Percentiles rank a stretch among this genome's conserved stretches.
Conservation (phyloP, 768 basidiomycete genomes). For the Dioszegia crocea region DNA sequence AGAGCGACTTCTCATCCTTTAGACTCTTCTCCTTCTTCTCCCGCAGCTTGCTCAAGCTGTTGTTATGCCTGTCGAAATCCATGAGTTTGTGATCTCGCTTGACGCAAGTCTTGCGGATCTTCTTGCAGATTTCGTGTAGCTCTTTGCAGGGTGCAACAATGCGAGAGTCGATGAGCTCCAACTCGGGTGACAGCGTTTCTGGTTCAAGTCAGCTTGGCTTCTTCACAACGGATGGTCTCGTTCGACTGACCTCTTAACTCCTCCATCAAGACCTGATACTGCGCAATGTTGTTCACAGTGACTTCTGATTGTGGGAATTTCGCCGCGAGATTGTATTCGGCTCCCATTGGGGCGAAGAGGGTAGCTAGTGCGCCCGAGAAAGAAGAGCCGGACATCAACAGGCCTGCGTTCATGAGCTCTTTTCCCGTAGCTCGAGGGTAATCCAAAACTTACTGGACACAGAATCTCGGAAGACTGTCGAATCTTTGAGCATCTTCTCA, state of each 20-base stretch:
- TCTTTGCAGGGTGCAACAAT: slow-evolving; percentile 84
- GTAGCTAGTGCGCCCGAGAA: slow-evolving; percentile 51
- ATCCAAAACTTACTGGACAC: slow-evolving; percentile 60
- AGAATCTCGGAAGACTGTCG: slow-evolving; percentile 77
- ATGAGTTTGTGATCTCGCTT: slow-evolving; percentile 97
- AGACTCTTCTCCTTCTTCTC: slow-evolving; percentile 98
- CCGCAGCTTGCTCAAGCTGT: slow-evolving; percentile 85
- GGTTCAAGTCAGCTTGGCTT: slow-evolving; percentile 1
- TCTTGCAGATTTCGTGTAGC: slow-evolving; percentile 76
- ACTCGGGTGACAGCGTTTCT: slow-evolving; percentile 73
- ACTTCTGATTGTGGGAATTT: slow-evolving; percentile 73
- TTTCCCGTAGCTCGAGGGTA: not conserved
- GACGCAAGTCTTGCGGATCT: slow-evolving; percentile 85
- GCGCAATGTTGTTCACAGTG: slow-evolving; percentile 71
- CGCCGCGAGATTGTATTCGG: slow-evolving; percentile 70
- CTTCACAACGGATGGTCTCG: no score
- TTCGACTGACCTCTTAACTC: slow-evolving; percentile 60
- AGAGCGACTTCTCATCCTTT: slow-evolving; percentile 92
- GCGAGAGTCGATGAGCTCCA: slow-evolving; percentile 87
- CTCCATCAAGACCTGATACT: slow-evolving; percentile 70
- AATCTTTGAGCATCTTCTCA: slow-evolving; percentile 89
- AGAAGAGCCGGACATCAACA: slow-evolving; percentile 49
- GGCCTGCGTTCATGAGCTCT: slow-evolving; percentile 24
- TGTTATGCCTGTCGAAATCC: slow-evolving; percentile 95
- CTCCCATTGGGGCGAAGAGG: slow-evolving; percentile 51